Base-by-base conservation (phyloP, 345 rosid genomes). In the Salix udensis region DNA sequence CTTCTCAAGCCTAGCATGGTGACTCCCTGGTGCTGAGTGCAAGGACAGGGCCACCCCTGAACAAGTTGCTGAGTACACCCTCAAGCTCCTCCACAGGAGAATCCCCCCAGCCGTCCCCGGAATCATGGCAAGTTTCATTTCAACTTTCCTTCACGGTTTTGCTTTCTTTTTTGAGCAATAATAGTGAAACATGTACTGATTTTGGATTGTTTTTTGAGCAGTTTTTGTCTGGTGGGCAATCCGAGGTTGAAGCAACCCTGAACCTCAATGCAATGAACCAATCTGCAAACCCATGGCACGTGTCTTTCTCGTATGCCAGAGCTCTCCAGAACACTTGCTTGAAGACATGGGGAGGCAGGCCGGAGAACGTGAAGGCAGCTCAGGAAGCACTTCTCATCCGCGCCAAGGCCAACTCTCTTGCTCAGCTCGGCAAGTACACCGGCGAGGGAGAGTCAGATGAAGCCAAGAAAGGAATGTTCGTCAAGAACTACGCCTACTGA, bases 1-100 rank as follows among this genome's bases (percentile, higher is more conserved):
- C 98, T 96, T 76, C 84, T 96, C 66, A 96, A 96, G 86, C 99
- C 99, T 11, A 96, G 98, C 89, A 96, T 96, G 99, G 99, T 96
- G 50, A 96, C 98, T 66, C 99, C 99, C 16, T n/a, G 99, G 99
- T 15, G 99, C 97, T 42, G 99, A 92, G 85, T 89, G 91, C 84
- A 93, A 91, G 81, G 98, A 91, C 18, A 89, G 58, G 79, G 98
- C 92, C 72, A 91, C 88, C 42, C 99, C 99, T 60, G 81, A 89
- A 72, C 86, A 90, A 73, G 99, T 96, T 75, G 91, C 98, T 18
- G 84, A 89, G 0, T 93, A 92, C 97, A 96, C 98, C 67, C 99
- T 92, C 87, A 91, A 89, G 85, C 99, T 96, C 81, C 97, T 96
- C 79, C 83, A 84, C 73, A 81, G 86, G 77, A 91, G 98, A 86